These are phyloP conservation scores for Candida adriatica DNA, from an alignment of 805 yeast genomes.

Conservation along the genomic window DNA sequence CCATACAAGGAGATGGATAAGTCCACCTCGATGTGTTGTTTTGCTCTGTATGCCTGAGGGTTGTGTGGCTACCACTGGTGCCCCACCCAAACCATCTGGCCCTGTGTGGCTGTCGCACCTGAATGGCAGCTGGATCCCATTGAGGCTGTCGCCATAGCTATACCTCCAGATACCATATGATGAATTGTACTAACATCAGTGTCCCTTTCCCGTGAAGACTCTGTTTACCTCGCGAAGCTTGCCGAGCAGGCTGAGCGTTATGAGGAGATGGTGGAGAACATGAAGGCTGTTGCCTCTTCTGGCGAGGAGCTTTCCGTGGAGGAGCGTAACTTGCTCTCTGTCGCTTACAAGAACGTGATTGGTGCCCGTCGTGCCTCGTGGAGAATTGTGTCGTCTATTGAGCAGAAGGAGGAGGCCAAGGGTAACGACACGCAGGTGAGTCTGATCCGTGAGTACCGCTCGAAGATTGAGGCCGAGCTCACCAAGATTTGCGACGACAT, in stretches of 20 bases:
- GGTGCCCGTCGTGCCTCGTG: constrained; percentile 99
- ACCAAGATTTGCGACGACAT: constrained; percentile 93
- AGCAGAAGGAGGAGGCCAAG: constrained; percentile 95
- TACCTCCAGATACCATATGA: background rate
- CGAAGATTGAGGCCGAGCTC: constrained; percentile 89
- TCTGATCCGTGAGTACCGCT: constrained; percentile 89
- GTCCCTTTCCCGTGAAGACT: constrained; percentile 93
- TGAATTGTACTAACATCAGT: constrained; percentile 24
- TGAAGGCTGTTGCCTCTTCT: constrained; percentile 94
- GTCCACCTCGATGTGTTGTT: too few relatives aligned
- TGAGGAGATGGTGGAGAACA: constrained; percentile 98
- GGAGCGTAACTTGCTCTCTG: constrained; percentile 94
- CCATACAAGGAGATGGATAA: too few relatives aligned
- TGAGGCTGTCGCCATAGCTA: background rate
- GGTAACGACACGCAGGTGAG: constrained; percentile 88
- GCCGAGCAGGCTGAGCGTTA: constrained; percentile 99
- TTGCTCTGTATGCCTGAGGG: too few relatives aligned
- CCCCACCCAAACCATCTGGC: too few relatives aligned
- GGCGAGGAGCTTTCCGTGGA: constrained; percentile 95
- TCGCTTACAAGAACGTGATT: constrained; percentile 96
- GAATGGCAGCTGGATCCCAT: background rate
- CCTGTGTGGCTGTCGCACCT: background rate
- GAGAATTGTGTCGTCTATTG: constrained; percentile 98
- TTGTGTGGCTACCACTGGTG: too few relatives aligned
- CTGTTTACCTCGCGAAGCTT: constrained; percentile 94